These are phyloP conservation scores for Tulasnella sp. DNA, from an alignment of 768 basidiomycete genomes.

Conservation along the genomic window DNA sequence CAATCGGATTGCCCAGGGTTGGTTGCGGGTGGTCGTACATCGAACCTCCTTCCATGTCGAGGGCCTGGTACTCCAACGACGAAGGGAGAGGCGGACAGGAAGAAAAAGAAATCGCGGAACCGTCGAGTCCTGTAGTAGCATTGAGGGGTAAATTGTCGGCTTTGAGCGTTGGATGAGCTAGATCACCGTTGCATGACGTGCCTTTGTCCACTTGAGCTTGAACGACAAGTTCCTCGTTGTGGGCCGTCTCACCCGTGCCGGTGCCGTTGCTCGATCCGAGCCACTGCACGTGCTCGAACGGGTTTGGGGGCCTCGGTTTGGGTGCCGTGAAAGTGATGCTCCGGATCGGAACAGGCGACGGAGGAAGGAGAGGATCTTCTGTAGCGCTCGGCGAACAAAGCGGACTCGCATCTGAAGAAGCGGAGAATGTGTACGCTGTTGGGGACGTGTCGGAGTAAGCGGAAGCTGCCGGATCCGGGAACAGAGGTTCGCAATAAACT, in stretches of 20 bases:
- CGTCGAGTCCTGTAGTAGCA: conserved; percentile 6
- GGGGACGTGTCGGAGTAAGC: neutral
- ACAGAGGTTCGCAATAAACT: neutral
- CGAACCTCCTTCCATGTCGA: neutral
- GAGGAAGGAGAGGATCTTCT: neutral
- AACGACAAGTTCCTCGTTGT: neutral
- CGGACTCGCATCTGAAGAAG: neutral
- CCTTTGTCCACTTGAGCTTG: neutral
- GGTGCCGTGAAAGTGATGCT: neutral
- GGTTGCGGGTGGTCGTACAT: neutral
- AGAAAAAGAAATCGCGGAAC: neutral
- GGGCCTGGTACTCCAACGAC: neutral
- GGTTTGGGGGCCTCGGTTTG: neutral
- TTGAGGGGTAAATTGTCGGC: neutral
- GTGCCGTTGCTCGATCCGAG: neutral
- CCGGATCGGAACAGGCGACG: neutral
- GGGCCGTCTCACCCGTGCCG: neutral
- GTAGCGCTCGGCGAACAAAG: neutral
- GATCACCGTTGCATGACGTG: neutral
- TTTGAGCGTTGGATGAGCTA: neutral
- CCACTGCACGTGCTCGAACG: neutral
- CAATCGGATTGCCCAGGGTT: neutral
- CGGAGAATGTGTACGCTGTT: neutral
- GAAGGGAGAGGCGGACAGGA: neutral
- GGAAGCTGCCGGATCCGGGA: neutral